Percentiles rank a stretch among this genome's conserved stretches.
Evolutionary conservation across 306 rosid species (phyloP).

Genomic region (Arachis hypogaea): DNA sequence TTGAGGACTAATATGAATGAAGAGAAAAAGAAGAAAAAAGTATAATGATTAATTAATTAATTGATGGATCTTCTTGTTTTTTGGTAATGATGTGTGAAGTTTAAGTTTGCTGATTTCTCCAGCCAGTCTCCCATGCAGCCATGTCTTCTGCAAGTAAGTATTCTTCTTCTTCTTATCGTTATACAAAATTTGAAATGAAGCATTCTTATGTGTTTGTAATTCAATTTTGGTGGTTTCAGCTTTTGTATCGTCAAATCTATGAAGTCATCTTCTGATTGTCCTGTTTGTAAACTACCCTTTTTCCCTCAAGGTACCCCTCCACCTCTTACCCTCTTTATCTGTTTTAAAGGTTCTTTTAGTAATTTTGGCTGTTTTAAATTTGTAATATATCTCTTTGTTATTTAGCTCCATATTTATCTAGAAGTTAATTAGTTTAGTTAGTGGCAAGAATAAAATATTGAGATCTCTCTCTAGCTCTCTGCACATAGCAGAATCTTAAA

Average conservation of each 20-base stretch:
- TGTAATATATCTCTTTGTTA: too few species aligned
- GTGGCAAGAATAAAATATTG: too few species aligned
- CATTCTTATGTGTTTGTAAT: neutral
- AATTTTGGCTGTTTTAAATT: neutral
- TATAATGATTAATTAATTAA: neutral
- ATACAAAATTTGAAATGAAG: too few species aligned
- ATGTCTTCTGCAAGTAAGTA: slow-evolving; percentile 82
- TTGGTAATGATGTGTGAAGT: slow-evolving; percentile 40
- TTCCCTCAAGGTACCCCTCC: slow-evolving; percentile 66
- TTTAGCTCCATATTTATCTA: too few species aligned
- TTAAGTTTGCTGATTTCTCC: slow-evolving; percentile 66
- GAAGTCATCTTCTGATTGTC: slow-evolving; percentile 76
- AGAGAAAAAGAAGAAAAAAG: too few species aligned
- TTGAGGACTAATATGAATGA: too few species aligned
- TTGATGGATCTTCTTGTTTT: neutral
- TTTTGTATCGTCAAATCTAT: slow-evolving; percentile 70
- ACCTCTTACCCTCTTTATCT: neutral
- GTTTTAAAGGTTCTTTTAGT: neutral
- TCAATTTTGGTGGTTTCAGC: slow-evolving; percentile 45
- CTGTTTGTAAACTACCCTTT: slow-evolving; percentile 85
- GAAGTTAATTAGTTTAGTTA: too few species aligned
- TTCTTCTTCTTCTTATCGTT: neutral
- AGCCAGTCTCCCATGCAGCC: slow-evolving; percentile 80
- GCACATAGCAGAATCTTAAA: too few species aligned
- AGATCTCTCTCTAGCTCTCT: too few species aligned